Base-by-base conservation (phyloP, 2,329 filamentous ascomycete species). In the Pseudogymnoascus sp. region DNA sequence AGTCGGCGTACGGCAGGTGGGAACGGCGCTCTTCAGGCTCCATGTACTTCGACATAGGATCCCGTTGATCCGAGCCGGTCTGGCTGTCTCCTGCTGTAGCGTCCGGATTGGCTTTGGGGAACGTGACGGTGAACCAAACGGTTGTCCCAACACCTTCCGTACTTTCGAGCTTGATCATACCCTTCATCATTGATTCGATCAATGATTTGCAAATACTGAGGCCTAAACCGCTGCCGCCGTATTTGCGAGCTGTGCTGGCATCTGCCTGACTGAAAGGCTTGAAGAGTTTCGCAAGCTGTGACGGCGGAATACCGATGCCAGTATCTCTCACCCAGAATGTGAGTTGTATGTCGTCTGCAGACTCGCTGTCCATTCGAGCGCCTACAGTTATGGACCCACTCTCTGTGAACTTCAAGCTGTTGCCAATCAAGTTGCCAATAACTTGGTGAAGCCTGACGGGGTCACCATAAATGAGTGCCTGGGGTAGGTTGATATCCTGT, bases 191-290 rank as follows among this genome's bases (percentile, higher is more conserved):
- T 19, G 90, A 91, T 77, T 96, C 90, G 67, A 97, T 92, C 48
- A 97, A 86, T 0, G 90, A 93, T 76, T 96, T 96, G 83, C 93
- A 96, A 68, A 97, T 97, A 72, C 90, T 96, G 48, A 97, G 81
- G 1, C 93, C 93, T 2, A 97, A 85, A 23, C 93, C 93, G 69
- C 92, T 96, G 48, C 93, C 93, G 43, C 93, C 93, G 70, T 96
- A 97, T 73, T 92, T 95, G 62, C 93, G 83, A 63, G 92, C 92
- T 2, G 92, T 96, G 69, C 90, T 95, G 60, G 89, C 90, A 76
- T 97, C 93, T 1, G 93, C 93, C 76, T 97, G 93, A 63, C 90
- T 93, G 73, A 97, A 97, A 0, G 93, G 93, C 70, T 92, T 85
- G 82, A 97, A 97, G 1, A 97, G 82, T 67, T 95, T 95, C 66